A percentile compares a stretch with the other conserved stretches of the same genome.
phyloP scores from a whole-genome alignment of 371 early-diverging fungal genomes.

The Vittaforma corneae region DNA sequence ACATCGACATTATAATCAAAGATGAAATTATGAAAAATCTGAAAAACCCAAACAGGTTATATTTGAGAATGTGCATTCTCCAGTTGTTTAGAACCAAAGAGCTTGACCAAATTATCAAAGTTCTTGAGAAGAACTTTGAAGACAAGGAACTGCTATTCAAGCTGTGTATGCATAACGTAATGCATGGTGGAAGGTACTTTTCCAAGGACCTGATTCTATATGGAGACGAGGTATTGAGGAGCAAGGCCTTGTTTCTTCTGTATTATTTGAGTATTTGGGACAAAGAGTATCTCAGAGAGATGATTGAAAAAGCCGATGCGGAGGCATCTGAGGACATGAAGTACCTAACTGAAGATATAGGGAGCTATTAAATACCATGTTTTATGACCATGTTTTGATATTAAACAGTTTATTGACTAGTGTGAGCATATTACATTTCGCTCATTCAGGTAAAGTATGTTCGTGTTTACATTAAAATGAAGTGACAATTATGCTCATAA shows the following conservation, averaged over 20 bases:
- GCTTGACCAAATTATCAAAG: constrained; percentile 40
- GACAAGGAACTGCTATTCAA: constrained; percentile 34
- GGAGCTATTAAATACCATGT: too few species aligned
- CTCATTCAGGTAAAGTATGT: too few species aligned
- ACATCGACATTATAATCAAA: constrained; percentile 40
- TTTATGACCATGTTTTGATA: too few species aligned
- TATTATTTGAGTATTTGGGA: constrained; percentile 39
- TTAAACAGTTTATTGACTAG: too few species aligned
- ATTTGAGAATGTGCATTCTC: constrained; percentile 37
- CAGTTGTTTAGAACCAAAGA: constrained; percentile 34
- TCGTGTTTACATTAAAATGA: too few species aligned
- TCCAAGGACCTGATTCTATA: neutral
- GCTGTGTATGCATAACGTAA: constrained; percentile 34
- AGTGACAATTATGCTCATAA: too few species aligned
- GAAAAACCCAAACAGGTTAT: constrained; percentile 18
- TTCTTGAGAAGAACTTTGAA: constrained; percentile 35
- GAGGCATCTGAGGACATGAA: neutral
- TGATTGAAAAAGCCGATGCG: neutral
- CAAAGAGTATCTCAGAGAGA: constrained; percentile 3
- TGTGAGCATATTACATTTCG: too few species aligned
- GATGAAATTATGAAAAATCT: constrained; percentile 17
- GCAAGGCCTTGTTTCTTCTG: constrained; percentile 29
- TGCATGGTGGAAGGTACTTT: constrained; percentile 43
- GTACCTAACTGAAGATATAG: neutral
- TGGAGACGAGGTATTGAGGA: constrained; percentile 7